Percentiles rank a stretch among this genome's conserved stretches.
Conservation (phyloP, 148 eudicot species). For the Spergularia bocconei region DNA sequence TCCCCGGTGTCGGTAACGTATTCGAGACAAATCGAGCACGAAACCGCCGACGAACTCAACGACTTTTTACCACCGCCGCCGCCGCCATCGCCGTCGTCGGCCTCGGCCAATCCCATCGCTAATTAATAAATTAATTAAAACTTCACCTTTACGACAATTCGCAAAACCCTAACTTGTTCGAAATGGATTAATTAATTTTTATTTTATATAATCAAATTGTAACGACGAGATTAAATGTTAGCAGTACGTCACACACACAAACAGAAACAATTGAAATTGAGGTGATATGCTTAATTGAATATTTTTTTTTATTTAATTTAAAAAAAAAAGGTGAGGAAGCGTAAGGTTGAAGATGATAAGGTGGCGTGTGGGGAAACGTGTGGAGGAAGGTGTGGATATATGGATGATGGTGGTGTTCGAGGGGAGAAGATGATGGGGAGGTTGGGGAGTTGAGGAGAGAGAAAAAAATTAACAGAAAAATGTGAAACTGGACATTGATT, state of each 20-base stretch:
- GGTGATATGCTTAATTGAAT: too few relatives aligned
- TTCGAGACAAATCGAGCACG: conserved; percentile 91
- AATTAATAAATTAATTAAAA: too few relatives aligned
- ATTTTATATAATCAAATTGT: too few relatives aligned
- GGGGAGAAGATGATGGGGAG: background rate
- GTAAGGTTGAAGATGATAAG: too few relatives aligned
- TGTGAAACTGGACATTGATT: background rate
- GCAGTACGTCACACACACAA: too few relatives aligned
- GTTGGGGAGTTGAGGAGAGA: background rate
- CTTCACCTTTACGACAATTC: too few relatives aligned
- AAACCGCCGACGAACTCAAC: conserved; percentile 33
- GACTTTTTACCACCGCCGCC: conserved; percentile 38
- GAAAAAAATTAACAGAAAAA: background rate
- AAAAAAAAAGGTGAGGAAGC: background rate
- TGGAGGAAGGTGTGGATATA: conserved; percentile 18
- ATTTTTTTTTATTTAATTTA: background rate
- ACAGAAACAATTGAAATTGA: too few relatives aligned
- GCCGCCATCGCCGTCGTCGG: conserved; percentile 44
- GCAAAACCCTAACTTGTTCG: too few relatives aligned
- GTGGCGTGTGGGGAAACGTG: conserved; percentile 14
- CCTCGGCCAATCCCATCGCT: conserved; percentile 61
- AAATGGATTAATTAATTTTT: too few relatives aligned
- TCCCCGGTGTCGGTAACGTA: conserved; percentile 58
- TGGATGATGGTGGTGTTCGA: background rate
- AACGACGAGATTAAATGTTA: too few relatives aligned